Evolutionary conservation across 192 early-diverging fungal species (phyloP), one percentile per base, ranked within the genome.

Genomic region (Phlyctochytrium planicorne): DNA sequence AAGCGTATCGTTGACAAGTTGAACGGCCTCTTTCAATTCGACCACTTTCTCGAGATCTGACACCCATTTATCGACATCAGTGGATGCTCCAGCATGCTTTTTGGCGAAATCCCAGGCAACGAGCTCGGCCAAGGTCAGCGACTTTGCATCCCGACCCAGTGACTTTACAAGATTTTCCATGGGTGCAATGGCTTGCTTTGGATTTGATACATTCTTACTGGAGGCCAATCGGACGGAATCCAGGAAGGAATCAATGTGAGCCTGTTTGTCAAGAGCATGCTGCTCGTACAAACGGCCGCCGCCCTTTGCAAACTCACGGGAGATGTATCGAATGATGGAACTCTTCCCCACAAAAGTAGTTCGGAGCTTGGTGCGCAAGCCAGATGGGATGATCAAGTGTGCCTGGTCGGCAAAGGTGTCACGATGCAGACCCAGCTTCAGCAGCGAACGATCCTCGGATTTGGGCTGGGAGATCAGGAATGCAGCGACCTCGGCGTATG

Each of bases 401-500:
- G 65, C 17, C 23, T 24, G 24, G 25, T 64, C 3, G 17, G 64
- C 65, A 60, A 20, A 2, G 12, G 67, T 36, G 32, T 72, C 70
- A 30, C 57, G 63, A 27, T 53, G 60, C n/a, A 72, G 63, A 34
- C 70, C 70, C 4, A 72, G 70, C 6, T 60, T 60, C 20, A 72
- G 65, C 14, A 17, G 30, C 6, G 40, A 6, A n/a, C n/a, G n/a
- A 31, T 40, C n/a, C 17, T 36, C 25, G 53, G 65, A 3, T 17
- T 4, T 60, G 30, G 36, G 4, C 62, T 30, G 32, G 12, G n/a
- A 23, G n/a, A 68, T n/a, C n/a, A 67, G 53, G 70, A 60, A 66
- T 29, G 70, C 65, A 3, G 70, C 70, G 6, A 62, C 60, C 37
- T 72, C 70, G 29, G 70, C 70, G 66, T 72, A 72, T 14, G 65